Conservation (phyloP, 2,329 filamentous ascomycete genomes). For the Ophidiomyces ophidiicola region DNA sequence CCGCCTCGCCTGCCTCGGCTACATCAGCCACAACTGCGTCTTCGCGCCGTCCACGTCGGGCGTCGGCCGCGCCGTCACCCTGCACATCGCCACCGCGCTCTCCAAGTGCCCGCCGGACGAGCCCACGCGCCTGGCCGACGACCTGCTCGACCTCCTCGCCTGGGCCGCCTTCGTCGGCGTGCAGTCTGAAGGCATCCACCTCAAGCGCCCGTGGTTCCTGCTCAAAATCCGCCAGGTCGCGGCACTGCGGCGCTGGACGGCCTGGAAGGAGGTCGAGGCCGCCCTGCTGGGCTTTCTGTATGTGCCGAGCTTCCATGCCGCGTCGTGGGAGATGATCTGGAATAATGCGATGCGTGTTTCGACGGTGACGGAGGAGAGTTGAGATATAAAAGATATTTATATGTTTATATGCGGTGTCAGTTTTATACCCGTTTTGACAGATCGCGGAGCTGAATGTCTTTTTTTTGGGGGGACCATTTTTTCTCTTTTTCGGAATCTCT, state of each 20-base stretch:
- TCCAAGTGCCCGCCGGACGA: constrained; percentile 15
- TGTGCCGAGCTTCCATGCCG: constrained; percentile 18
- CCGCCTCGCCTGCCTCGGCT: constrained; percentile 24
- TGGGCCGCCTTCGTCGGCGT: constrained; percentile 28
- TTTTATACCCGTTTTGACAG: no score
- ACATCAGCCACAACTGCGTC: constrained; percentile 25
- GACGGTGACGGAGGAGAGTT: constrained; percentile 8
- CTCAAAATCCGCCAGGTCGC: constrained; percentile 19
- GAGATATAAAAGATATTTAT: background rate
- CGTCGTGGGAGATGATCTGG: constrained; percentile 23
- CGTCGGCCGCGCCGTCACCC: constrained; percentile 25
- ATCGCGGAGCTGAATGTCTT: no score
- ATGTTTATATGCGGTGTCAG: background rate
- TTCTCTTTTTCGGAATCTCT: no score
- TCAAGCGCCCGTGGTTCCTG: constrained; percentile 24
- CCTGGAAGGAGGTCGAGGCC: constrained; percentile 22
- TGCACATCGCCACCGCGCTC: constrained; percentile 20
- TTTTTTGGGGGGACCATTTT: no score
- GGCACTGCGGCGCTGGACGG: constrained; percentile 22
- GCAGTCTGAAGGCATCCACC: constrained; percentile 22
- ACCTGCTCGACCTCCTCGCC: constrained; percentile 19
- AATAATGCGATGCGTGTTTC: constrained; percentile 19
- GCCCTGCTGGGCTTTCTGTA: constrained; percentile 23
- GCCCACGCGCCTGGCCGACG: constrained; percentile 15
- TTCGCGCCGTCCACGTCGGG: constrained; percentile 25